These are phyloP conservation scores for Cystobasidiaceae sp. DNA, from an alignment of 1,284 basidiomycete genomes.

Conservation along the genomic window DNA sequence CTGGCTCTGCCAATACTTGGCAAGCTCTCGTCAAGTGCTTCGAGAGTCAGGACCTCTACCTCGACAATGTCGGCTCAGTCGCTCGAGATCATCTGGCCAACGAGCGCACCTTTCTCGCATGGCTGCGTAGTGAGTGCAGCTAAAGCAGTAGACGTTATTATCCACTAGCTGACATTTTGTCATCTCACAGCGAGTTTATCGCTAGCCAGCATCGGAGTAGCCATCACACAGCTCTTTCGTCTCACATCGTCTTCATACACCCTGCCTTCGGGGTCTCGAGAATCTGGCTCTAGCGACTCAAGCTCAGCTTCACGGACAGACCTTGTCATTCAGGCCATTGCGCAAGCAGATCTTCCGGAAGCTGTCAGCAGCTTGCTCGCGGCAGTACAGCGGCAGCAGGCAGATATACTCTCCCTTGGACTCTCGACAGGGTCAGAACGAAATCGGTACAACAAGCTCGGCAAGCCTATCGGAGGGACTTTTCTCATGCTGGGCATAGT, in stretches of 20 bases:
- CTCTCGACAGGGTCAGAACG: neutral
- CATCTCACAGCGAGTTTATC: neutral
- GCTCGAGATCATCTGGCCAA: constrained; percentile 24
- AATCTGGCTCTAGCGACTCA: neutral
- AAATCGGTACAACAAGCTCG: constrained; percentile 14
- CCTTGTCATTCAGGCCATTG: neutral
- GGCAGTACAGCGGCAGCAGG: constrained; percentile 18
- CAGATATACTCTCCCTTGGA: neutral
- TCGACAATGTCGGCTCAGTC: constrained; percentile 26
- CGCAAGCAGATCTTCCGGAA: neutral
- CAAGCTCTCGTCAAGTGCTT: neutral
- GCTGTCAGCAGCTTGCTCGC: neutral
- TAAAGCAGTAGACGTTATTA: no score
- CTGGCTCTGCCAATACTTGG: neutral
- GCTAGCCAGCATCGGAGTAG: constrained; percentile 19
- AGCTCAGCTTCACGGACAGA: neutral
- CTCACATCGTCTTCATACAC: constrained; percentile 21
- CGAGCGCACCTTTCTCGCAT: constrained; percentile 28
- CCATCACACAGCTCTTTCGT: constrained; percentile 33
- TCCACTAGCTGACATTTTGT: no score
- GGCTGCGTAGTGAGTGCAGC: constrained; percentile 28
- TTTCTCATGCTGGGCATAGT: constrained; percentile 27
- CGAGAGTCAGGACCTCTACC: constrained; percentile 12
- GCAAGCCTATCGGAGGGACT: constrained; percentile 33
- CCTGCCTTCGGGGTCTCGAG: neutral